phyloP scores from a whole-genome alignment of 768 basidiomycete species.

The Asterophora parasitica region DNA sequence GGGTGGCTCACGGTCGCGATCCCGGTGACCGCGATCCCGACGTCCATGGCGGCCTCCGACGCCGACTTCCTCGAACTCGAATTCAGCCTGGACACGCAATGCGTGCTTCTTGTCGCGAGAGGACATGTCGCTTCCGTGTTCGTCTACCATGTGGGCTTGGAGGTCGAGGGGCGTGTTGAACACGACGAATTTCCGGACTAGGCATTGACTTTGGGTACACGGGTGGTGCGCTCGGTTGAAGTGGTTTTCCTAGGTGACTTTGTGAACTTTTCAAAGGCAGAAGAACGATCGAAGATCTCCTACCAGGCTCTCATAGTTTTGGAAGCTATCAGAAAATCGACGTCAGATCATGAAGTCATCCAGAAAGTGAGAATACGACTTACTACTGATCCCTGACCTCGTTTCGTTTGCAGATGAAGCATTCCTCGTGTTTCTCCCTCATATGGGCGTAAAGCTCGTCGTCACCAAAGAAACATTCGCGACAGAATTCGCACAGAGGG shows the following conservation, averaged over 20 bases:
- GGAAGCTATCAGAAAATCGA: slow-evolving; percentile 48
- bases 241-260: slow-evolving; percentile 56
- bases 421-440: slow-evolving; percentile 92
- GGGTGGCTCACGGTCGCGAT: slow-evolving; percentile 37
- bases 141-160: slow-evolving; percentile 85
- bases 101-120: slow-evolving; percentile 66
- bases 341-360: background rate
- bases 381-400: slow-evolving; percentile 84
- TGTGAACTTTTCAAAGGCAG: background rate
- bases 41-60: slow-evolving; percentile 35
- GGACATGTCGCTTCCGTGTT: slow-evolving; percentile 72
- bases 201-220: slow-evolving; percentile 70
- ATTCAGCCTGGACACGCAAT: slow-evolving; percentile 65
- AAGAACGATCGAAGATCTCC: slow-evolving; percentile 16
- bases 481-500: slow-evolving; percentile 83
- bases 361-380: slow-evolving; percentile 26
- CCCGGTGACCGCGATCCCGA: slow-evolving; percentile 39
- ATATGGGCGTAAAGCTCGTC: slow-evolving; percentile 94
- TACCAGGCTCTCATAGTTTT: slow-evolving; percentile 74
- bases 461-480: slow-evolving; percentile 88
- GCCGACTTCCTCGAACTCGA: slow-evolving; percentile 51
- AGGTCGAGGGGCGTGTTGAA: slow-evolving; percentile 86
- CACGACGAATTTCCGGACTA: slow-evolving; percentile 90
- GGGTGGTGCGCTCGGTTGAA: slow-evolving; percentile 74
- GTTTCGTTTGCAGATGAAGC: slow-evolving; percentile 87